phyloP scores from a whole-genome alignment of 805 yeast genomes.

The Metschnikowia arizonensis region DNA sequence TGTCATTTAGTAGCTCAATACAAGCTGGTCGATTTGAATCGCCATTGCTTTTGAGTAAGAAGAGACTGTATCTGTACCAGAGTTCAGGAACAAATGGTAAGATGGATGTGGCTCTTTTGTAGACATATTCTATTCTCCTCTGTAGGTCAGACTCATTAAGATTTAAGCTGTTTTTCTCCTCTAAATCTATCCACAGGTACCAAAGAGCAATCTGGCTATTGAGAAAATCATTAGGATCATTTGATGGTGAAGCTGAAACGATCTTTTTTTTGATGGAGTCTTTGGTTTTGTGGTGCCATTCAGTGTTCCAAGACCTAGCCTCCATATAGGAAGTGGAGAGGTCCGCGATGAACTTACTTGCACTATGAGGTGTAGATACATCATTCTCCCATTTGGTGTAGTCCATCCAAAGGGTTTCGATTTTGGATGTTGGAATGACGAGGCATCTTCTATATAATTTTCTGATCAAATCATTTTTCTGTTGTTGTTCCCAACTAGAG shows the following conservation, averaged over 20 bases:
- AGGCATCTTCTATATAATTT: slow-evolving; percentile 66
- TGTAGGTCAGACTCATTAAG: slow-evolving; percentile 44
- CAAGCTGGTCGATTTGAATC: slow-evolving; percentile 40
- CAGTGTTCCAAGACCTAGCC: slow-evolving; percentile 73
- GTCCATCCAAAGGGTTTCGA: slow-evolving; percentile 76
- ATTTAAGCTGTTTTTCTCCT: slow-evolving; percentile 63
- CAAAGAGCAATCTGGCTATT: slow-evolving; percentile 51
- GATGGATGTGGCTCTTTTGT: slow-evolving; percentile 59
- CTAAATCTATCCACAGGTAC: slow-evolving; percentile 79
- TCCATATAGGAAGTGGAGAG: slow-evolving; percentile 81
- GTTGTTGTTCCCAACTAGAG: slow-evolving; percentile 80
- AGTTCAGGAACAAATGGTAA: slow-evolving; percentile 65
- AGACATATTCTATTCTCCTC: slow-evolving; percentile 66
- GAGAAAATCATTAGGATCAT: slow-evolving; percentile 20
- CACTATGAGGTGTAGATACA: slow-evolving; percentile 59
- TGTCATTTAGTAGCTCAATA: slow-evolving; percentile 49
- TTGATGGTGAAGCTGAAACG: slow-evolving; percentile 23
- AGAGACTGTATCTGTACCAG: slow-evolving; percentile 64
- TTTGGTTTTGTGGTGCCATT: slow-evolving; percentile 57
- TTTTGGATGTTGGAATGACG: slow-evolving; percentile 66
- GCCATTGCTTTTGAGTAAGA: slow-evolving; percentile 28
- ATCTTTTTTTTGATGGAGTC: slow-evolving; percentile 43
- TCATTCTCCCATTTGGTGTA: slow-evolving; percentile 84
- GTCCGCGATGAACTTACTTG: slow-evolving; percentile 81
- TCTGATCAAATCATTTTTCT: slow-evolving; percentile 71